Percentiles rank a stretch among this genome's conserved stretches.
These are phyloP conservation scores for Acaromyces ingoldii DNA, from an alignment of 1,284 basidiomycete species.

Conservation along the genomic window DNA sequence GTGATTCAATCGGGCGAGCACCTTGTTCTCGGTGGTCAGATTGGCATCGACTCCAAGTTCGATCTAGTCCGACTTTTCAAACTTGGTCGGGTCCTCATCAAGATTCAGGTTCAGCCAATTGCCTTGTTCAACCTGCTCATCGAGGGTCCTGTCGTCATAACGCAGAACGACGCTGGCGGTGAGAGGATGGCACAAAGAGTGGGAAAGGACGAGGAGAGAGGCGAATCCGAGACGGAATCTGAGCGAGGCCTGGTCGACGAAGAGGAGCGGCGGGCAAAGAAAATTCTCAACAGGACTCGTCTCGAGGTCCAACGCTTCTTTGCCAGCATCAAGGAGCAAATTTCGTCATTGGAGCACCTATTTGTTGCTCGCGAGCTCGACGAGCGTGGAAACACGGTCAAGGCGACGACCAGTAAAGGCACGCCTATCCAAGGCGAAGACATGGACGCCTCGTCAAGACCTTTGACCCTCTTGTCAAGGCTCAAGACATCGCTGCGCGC, in stretches of 20 bases:
- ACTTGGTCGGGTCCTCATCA: conserved; percentile 25
- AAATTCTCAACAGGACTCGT: conserved; percentile 21
- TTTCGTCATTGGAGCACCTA: conserved; percentile 25
- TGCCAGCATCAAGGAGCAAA: conserved; percentile 28
- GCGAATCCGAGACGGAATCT: conserved; percentile 15
- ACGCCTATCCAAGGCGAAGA: not conserved
- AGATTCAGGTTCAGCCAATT: conserved; percentile 30
- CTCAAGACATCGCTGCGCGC: conserved; percentile 22
- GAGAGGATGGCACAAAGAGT: not conserved
- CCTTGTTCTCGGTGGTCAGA: no score
- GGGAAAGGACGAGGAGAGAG: not conserved
- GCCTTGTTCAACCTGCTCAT: conserved; percentile 28
- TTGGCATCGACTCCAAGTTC: not conserved
- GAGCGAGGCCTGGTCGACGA: not conserved
- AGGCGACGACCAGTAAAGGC: not conserved
- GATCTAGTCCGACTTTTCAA: conserved; percentile 30
- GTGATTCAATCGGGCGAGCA: no score
- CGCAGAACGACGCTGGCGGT: not conserved
- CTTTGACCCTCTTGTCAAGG: conserved; percentile 21
- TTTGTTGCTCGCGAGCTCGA: conserved; percentile 40
- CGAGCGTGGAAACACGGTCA: conserved; percentile 33
- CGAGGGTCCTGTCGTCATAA: conserved; percentile 24
- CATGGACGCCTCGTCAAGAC: conserved; percentile 11
- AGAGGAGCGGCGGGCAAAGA: no score
- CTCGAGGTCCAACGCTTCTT: conserved; percentile 43